A percentile compares a stretch with the other conserved stretches of the same genome.
phyloP scores from a whole-genome alignment of 306 rosid species.

The Lupinus albus region DNA sequence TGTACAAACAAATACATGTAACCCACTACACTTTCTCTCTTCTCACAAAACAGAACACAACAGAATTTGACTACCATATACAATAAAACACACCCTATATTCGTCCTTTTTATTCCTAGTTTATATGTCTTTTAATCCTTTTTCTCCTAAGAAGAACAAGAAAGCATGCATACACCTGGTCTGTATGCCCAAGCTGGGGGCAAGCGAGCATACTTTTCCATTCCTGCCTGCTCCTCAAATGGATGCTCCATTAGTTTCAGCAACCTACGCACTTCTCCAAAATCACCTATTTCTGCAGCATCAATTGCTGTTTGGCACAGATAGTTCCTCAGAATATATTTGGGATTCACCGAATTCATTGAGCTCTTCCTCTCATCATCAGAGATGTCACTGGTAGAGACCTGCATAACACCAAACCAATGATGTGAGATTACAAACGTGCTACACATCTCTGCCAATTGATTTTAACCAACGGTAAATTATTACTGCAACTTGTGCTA shows the following conservation, averaged over 20 bases:
- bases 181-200: conserved; percentile 99
- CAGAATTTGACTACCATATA: conserved; percentile 38
- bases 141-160: conserved; percentile 72
- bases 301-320: conserved; percentile 96
- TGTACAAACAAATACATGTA: conserved; percentile 10
- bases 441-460: conserved; percentile 6
- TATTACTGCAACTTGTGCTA: conserved; percentile 12
- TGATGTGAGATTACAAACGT: conserved; percentile 27
- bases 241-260: conserved; percentile 88
- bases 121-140: conserved; percentile 8
- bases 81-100: conserved; percentile 40
- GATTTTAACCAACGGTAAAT: conserved; percentile 4
- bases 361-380: conserved; percentile 80
- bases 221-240: conserved; percentile 92
- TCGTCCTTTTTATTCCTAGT: conserved; percentile 33
- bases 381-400: conserved; percentile 69
- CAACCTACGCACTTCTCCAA: conserved; percentile 73
- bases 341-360: conserved; percentile 88
- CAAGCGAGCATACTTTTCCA: conserved; percentile 97
- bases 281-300: conserved; percentile 94
- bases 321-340: conserved; percentile 85
- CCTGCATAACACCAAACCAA: conserved; percentile 57
- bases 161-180: conserved; percentile 98
- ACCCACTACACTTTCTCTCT: conserved; percentile 20
- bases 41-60: conserved; percentile 1